phyloP scores from a whole-genome alignment of 2,329 filamentous ascomycete species.

The Cladosporium sphaerospermum region DNA sequence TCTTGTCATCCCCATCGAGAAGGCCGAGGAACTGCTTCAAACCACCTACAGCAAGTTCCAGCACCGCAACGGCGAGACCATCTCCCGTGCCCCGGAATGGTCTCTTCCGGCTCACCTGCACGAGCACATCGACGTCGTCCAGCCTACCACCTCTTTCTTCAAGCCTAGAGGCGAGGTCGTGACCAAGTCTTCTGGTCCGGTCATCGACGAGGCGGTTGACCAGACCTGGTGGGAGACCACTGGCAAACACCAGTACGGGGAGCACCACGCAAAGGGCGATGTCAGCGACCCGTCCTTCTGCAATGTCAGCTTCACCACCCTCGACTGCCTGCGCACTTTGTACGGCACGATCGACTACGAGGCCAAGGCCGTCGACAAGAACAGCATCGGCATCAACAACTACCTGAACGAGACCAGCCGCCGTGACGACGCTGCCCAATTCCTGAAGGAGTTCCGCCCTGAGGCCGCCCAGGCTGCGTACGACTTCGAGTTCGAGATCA shows the following conservation, averaged over 20 bases:
- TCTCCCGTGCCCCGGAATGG: constrained; percentile 51
- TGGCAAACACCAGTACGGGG: constrained; percentile 17
- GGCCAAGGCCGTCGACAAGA: constrained; percentile 37
- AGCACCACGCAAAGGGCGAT: constrained; percentile 2
- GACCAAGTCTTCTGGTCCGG: constrained; percentile 16
- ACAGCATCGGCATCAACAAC: constrained; percentile 42
- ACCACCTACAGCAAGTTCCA: constrained; percentile 49
- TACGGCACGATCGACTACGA: constrained; percentile 51
- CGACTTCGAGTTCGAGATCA: constrained; percentile 52
- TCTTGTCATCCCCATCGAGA: constrained; percentile 45
- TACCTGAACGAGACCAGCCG: constrained; percentile 45
- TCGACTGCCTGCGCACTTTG: constrained; percentile 48
- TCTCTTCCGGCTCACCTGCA: constrained; percentile 54
- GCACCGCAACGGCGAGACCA: constrained; percentile 45
- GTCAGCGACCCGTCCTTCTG: constrained; percentile 34
- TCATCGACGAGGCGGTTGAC: constrained; percentile 21
- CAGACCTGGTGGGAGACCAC: constrained; percentile 18
- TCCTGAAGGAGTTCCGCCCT: constrained; percentile 50
- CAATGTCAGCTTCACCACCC: constrained; percentile 47
- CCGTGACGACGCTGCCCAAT: constrained; percentile 51
- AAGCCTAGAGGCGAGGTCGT: constrained; percentile 26
- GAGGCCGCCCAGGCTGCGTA: constrained; percentile 41
- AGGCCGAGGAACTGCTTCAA: constrained; percentile 49
- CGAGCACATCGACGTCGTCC: constrained; percentile 53
- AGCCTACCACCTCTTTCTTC: constrained; percentile 57